Evolutionary conservation across 2,329 filamentous ascomycete genomes (phyloP).

Genomic region (Colletotrichum tropicicola): DNA sequence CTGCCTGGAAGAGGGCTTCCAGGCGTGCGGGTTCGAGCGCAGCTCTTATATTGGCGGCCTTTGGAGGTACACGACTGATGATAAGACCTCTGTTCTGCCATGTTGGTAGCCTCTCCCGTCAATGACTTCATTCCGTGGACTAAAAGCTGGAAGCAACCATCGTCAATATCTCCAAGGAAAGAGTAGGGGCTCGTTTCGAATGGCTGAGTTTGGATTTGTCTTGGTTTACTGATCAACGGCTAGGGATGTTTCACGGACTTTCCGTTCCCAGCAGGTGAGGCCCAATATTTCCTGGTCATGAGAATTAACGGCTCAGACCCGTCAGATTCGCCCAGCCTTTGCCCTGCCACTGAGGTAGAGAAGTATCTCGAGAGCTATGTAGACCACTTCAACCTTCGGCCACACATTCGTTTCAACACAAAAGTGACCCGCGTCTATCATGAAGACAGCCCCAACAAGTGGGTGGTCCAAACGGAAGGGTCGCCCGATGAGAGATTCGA

Average conservation of each 20-base stretch:
- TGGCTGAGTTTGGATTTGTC: neutral
- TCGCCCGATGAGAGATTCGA: slow-evolving; percentile 40
- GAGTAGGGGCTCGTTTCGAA: slow-evolving; percentile 34
- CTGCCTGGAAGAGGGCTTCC: slow-evolving; percentile 53
- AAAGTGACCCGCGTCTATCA: slow-evolving; percentile 32
- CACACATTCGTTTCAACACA: slow-evolving; percentile 37
- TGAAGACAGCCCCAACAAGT: slow-evolving; percentile 33
- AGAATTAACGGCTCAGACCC: neutral
- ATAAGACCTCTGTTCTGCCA: slow-evolving; percentile 46
- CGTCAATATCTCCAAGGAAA: slow-evolving; percentile 43
- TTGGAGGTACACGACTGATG: slow-evolving; percentile 49
- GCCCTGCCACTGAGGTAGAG: slow-evolving; percentile 36
- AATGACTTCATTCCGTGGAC: neutral
- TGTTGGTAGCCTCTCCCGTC: slow-evolving; percentile 26
- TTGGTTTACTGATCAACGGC: neutral
- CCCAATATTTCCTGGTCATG: too few species aligned
- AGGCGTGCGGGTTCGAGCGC: slow-evolving; percentile 52
- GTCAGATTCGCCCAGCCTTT: slow-evolving; percentile 35
- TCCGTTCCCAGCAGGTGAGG: slow-evolving; percentile 37
- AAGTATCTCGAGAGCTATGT: slow-evolving; percentile 44
- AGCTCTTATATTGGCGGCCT: slow-evolving; percentile 51
- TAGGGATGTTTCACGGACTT: slow-evolving; percentile 46
- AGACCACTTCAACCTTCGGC: slow-evolving; percentile 40
- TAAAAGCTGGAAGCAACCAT: slow-evolving; percentile 34
- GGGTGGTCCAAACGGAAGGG: slow-evolving; percentile 40